These are phyloP conservation scores for Ophiostoma ulmi DNA, from an alignment of 2,329 filamentous ascomycete species.

Conservation along the genomic window DNA sequence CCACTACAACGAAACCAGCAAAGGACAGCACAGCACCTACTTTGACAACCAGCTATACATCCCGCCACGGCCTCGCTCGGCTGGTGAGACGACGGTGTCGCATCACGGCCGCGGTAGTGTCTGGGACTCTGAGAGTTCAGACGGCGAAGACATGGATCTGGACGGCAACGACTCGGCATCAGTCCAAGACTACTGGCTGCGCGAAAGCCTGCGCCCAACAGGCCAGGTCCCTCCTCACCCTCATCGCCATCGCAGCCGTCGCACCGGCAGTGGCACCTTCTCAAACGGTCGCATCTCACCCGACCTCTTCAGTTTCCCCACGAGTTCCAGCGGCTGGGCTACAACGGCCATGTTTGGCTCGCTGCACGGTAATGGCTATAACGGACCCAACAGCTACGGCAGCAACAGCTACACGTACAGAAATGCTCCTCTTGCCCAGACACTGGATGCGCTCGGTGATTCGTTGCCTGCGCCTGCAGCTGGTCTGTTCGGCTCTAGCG, in stretches of 20 bases:
- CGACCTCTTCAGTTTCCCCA: slow-evolving; percentile 52
- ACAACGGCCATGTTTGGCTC: slow-evolving; percentile 45
- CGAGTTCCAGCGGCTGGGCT: slow-evolving; percentile 40
- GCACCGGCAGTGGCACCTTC: slow-evolving; percentile 3
- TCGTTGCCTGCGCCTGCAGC: slow-evolving; percentile 42
- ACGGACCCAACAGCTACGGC: slow-evolving; percentile 26
- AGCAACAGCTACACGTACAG: slow-evolving; percentile 7
- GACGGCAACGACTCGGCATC: slow-evolving; percentile 46
- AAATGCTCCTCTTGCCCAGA: slow-evolving; percentile 32
- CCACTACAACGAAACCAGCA: slow-evolving; percentile 15
- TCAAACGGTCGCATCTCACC: slow-evolving; percentile 39
- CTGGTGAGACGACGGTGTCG: slow-evolving; percentile 43
- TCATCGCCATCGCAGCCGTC: neutral
- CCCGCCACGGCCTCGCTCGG: slow-evolving; percentile 44
- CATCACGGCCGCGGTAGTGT: slow-evolving; percentile 33
- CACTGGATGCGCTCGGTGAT: slow-evolving; percentile 44
- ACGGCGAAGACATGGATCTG: slow-evolving; percentile 34
- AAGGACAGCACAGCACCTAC: slow-evolving; percentile 25
- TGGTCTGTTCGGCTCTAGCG: slow-evolving; percentile 36
- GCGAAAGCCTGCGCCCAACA: slow-evolving; percentile 45
- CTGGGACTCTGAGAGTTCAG: slow-evolving; percentile 41
- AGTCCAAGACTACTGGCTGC: slow-evolving; percentile 54
- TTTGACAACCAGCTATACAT: slow-evolving; percentile 33
- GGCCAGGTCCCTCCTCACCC: slow-evolving; percentile 26
- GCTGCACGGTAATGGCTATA: slow-evolving; percentile 35